Evolutionary conservation across 768 basidiomycete species (phyloP), one percentile per base, ranked within the genome.

Genomic region (Sistotremastrum niveocremeum): DNA sequence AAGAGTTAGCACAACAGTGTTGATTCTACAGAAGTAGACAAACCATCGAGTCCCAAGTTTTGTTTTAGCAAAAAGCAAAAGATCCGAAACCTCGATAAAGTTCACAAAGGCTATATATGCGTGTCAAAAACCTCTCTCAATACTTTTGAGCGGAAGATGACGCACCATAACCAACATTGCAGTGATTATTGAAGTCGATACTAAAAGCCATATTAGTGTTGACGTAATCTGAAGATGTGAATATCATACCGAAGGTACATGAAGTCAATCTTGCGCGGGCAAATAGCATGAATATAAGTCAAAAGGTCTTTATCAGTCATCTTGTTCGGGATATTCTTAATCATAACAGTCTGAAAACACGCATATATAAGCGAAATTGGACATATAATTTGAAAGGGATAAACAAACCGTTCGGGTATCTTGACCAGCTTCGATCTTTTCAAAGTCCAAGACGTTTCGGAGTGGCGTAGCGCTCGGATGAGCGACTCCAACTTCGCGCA

Each of bases 251-350:
- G 65, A 51, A 93, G 62, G 65, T 93, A 93, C 52, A 93, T 67
- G 59, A 91, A 90, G 62, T 91, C 89, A 49, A 85, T 83, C 46
- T 70, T 70, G 37, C 83, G 68, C n/a, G 77, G 75, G 58, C 81
- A 84, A 29, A 85, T 84, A 50, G 75, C 72, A 43, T 64, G 71
- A 50, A 85, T 85, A 55, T 76, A 88, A 36, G 63, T 61, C 48
- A 79, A 67, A 54, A 87, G 57, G 51, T 87, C 82, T 55, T 67
- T 71, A 61, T 86, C 82, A 50, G 70, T 81, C 83, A 87, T 85
- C 62, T 90, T 89, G 64, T 91, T 93, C 3, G 89, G 89, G 39
- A 93, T 85, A 56, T 93, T 93, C 65, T 90, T 88, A 51, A 86
- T 77, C 84, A 87, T 88, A 41, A 88, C 79, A 31, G 87, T 88